Conservation (phyloP, 164 flowering plant species). For the Warburgia ugandensis region DNA sequence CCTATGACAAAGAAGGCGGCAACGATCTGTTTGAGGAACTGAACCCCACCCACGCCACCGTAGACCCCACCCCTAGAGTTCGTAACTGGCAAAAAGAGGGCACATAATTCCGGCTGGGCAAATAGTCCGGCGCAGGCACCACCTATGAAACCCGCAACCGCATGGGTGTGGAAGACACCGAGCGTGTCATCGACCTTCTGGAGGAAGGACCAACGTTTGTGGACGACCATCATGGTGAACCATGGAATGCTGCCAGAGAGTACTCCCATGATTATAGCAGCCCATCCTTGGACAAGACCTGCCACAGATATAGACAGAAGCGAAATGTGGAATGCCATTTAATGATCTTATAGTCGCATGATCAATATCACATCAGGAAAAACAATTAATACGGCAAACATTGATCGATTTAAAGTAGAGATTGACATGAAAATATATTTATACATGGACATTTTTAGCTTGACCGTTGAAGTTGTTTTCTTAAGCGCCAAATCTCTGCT, state of each 20-base stretch:
- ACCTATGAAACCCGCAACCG: slow-evolving; percentile 47
- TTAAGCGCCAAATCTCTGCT: no score
- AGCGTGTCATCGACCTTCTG: slow-evolving; percentile 50
- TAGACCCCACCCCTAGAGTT: slow-evolving; percentile 28
- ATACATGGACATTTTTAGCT: no score
- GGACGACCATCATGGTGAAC: slow-evolving; percentile 56
- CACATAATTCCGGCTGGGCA: slow-evolving; percentile 29
- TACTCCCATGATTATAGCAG: slow-evolving; percentile 44
- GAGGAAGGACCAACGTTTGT: slow-evolving; percentile 35
- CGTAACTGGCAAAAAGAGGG: slow-evolving; percentile 30
- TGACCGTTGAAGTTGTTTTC: no score
- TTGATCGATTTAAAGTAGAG: no score
- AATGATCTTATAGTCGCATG: no score
- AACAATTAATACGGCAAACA: no score
- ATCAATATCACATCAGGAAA: no score
- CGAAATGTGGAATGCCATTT: no score
- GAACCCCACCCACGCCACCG: slow-evolving; percentile 26
- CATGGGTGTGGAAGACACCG: slow-evolving; percentile 56
- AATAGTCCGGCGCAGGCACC: slow-evolving; percentile 38
- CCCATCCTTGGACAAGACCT: slow-evolving; percentile 60
- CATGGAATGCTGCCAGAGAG: slow-evolving; percentile 58
- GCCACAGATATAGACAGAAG: not conserved
- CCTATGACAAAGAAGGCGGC: slow-evolving; percentile 28
- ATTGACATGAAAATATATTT: no score
- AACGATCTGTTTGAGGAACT: slow-evolving; percentile 24